Conservation (phyloP, 106 monocot genomes). For the Dendrobium huoshanense region DNA sequence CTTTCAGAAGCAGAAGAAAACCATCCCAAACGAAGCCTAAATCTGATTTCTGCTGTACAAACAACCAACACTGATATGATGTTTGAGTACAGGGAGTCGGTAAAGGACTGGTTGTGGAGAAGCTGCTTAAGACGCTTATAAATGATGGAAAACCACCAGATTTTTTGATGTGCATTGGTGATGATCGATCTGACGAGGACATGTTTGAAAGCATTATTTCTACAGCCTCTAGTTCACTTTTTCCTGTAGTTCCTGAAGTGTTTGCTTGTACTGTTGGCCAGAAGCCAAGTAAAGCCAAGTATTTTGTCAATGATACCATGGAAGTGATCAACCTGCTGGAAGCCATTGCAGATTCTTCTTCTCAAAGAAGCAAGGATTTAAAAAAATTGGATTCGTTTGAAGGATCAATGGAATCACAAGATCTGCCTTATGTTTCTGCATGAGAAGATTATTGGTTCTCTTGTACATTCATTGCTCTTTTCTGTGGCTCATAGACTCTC, state of each 20-base stretch:
- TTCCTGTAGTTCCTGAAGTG: conserved; percentile 30
- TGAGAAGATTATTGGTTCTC: background rate
- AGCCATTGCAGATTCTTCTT: conserved; percentile 17
- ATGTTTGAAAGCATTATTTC: conserved; percentile 47
- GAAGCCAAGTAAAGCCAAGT: conserved; percentile 53
- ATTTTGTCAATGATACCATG: conserved; percentile 40
- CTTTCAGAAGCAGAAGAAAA: too few relatives aligned
- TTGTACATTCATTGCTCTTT: background rate
- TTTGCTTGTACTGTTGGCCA: conserved; percentile 57
- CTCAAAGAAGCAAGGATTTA: background rate
- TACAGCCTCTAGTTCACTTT: conserved; percentile 8
- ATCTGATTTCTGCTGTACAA: background rate
- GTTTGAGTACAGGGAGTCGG: conserved; percentile 1
- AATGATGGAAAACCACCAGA: background rate
- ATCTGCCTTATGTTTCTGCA: background rate
- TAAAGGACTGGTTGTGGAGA: conserved; percentile 1
- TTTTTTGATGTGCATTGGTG: background rate
- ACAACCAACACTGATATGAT: background rate
- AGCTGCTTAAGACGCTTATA: background rate
- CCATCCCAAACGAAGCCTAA: background rate
- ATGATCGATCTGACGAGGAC: conserved; percentile 50
- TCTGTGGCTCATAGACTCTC: background rate
- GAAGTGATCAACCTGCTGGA: conserved; percentile 37
- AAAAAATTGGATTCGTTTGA: too few relatives aligned
- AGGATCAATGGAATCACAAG: background rate